phyloP scores from a whole-genome alignment of 1,139 yeast species.

The Spathaspora sp. region DNA sequence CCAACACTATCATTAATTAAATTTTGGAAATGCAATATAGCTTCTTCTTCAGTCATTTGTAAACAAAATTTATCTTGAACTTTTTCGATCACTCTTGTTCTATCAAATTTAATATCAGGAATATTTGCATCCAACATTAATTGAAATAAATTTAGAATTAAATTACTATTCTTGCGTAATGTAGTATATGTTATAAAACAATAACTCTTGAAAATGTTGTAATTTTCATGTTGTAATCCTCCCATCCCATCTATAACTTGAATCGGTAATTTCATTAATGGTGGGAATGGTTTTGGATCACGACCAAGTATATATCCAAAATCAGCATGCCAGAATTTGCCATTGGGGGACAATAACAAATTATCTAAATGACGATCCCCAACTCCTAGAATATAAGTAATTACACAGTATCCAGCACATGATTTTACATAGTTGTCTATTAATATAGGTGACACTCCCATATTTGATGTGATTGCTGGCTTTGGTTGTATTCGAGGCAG shows the following conservation, averaged over 20 bases:
- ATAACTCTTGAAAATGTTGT: constrained; percentile 81
- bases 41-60: constrained; percentile 93
- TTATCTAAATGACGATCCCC: constrained; percentile 98
- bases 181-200: constrained; percentile 95
- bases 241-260: constrained; percentile 99
- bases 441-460: constrained; percentile 71
- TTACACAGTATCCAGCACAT: constrained; percentile 97
- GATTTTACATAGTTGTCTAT: constrained; percentile 96
- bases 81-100: constrained; percentile 76
- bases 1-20: constrained; percentile 91
- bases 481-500: constrained; percentile 16
- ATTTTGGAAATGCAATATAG: constrained; percentile 89
- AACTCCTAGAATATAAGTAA: constrained; percentile 90
- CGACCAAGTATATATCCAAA: constrained; percentile 95
- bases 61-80: constrained; percentile 93
- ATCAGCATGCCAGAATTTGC: constrained; percentile 94
- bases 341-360: constrained; percentile 68
- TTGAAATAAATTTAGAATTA: constrained; percentile 87
- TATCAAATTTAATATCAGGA: constrained; percentile 79
- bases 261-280: constrained; percentile 94
- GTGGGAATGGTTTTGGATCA: constrained; percentile 98
- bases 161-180: constrained; percentile 81
- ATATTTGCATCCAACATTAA: constrained; percentile 93
- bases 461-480: constrained; percentile 47
- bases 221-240: constrained; percentile 82